Percentiles rank a stretch among this genome's conserved stretches.
Evolutionary conservation across 1,284 basidiomycete species (phyloP).

Genomic region (Cryptococcus sp.): DNA sequence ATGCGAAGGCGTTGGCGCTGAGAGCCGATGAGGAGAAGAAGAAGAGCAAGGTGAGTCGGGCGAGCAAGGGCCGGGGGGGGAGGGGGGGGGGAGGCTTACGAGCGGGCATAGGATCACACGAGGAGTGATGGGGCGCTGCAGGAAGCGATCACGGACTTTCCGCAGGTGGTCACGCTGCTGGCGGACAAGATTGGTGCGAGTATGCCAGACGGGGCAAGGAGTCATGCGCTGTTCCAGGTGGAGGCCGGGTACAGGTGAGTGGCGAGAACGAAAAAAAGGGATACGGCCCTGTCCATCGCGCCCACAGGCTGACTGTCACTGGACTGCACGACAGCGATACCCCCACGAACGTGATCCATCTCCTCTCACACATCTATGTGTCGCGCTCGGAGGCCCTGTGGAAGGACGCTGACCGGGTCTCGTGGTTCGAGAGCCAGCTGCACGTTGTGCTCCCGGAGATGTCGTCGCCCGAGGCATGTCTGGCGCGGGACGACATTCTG

Average conservation of each 20-base stretch:
- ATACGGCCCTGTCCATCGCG: constrained; percentile 25
- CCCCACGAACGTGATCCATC: constrained; percentile 52
- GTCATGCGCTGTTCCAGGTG: constrained; percentile 64
- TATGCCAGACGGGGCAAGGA: constrained; percentile 60
- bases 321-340: constrained; percentile 44
- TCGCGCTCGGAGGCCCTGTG: constrained; percentile 70
- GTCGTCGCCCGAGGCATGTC: constrained; percentile 23
- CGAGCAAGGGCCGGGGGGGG: neutral
- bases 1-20: constrained; percentile 69
- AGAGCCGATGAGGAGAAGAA: constrained; percentile 58
- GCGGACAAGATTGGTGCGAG: constrained; percentile 75
- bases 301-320: no score
- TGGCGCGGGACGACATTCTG: constrained; percentile 32
- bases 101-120: constrained; percentile 53
- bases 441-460: constrained; percentile 22
- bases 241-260: constrained; percentile 63
- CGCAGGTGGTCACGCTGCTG: constrained; percentile 70
- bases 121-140: constrained; percentile 63
- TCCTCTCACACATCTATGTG: constrained; percentile 80
- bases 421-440: constrained; percentile 65
- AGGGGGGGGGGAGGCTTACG: no score
- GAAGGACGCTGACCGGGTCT: constrained; percentile 65
- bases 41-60: constrained; percentile 54
- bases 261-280: no score
- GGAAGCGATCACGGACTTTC: constrained; percentile 71